phyloP scores from a whole-genome alignment of 2,329 filamentous ascomycete species.

The Pseudocercospora ulei region DNA sequence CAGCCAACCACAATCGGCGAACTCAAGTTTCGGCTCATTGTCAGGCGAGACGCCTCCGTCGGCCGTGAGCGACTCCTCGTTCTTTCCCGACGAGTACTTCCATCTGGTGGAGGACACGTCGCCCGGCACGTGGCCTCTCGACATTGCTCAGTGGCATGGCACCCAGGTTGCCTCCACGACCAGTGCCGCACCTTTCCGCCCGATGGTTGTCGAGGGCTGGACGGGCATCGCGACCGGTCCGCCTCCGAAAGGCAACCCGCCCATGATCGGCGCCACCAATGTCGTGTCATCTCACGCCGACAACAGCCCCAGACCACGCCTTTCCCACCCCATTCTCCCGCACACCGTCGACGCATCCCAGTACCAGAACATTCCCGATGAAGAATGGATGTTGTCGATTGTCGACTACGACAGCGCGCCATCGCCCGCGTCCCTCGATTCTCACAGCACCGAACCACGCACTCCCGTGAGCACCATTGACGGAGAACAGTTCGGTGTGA shows the following conservation, averaged over 20 bases:
- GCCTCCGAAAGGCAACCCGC: no score
- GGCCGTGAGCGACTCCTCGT: slow-evolving; percentile 7
- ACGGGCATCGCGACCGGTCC: no score
- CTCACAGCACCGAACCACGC: slow-evolving; percentile 16
- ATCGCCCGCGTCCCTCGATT: slow-evolving; percentile 20
- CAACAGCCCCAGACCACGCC: slow-evolving; percentile 6
- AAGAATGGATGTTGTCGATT: slow-evolving; percentile 19
- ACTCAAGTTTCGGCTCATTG: slow-evolving; percentile 2
- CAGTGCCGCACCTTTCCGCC: slow-evolving; percentile 1
- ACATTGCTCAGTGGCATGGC: not conserved
- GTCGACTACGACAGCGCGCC: slow-evolving; percentile 19
- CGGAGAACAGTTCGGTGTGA: not conserved
- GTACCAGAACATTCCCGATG: slow-evolving; percentile 18
- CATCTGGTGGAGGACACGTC: not conserved
- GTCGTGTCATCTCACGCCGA: slow-evolving; percentile 7
- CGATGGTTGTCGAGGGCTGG: not conserved
- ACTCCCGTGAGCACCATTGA: slow-evolving; percentile 18
- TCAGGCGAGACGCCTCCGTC: slow-evolving; percentile 1
- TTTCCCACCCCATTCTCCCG: slow-evolving; percentile 2
- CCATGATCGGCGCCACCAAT: not conserved
- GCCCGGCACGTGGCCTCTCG: not conserved
- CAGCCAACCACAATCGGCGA: slow-evolving; percentile 1
- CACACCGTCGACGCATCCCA: slow-evolving; percentile 19
- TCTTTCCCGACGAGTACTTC: slow-evolving; percentile 5
- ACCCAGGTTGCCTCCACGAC: not conserved